A percentile compares a stretch with the other conserved stretches of the same genome.
These are phyloP conservation scores for Quercus ilex DNA, from an alignment of 306 rosid species.

Conservation along the genomic window DNA sequence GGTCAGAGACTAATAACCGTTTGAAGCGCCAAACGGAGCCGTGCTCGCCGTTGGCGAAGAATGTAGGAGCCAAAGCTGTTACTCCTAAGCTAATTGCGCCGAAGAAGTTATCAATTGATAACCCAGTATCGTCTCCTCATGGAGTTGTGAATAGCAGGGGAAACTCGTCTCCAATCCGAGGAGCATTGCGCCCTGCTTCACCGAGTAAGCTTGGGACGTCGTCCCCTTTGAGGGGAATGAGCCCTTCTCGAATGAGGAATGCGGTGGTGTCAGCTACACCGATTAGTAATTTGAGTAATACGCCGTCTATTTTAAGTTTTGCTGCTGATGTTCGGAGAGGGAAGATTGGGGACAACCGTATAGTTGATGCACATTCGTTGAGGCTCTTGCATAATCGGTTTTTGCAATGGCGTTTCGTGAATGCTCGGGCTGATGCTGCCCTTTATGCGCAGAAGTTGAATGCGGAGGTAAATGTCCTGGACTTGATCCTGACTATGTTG, in stretches of 20 bases:
- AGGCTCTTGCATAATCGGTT: slow-evolving; percentile 77
- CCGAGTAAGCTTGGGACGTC: slow-evolving; percentile 54
- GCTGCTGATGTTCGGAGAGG: slow-evolving; percentile 63
- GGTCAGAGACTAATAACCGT: slow-evolving; percentile 61
- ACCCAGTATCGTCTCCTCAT: slow-evolving; percentile 58
- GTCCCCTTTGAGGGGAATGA: slow-evolving; percentile 65
- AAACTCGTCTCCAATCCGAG: slow-evolving; percentile 60
- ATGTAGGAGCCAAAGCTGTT: slow-evolving; percentile 33
- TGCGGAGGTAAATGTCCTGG: slow-evolving; percentile 65
- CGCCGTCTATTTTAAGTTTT: slow-evolving; percentile 67
- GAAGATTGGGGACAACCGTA: slow-evolving; percentile 60
- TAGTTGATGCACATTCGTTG: slow-evolving; percentile 62
- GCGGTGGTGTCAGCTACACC: slow-evolving; percentile 35
- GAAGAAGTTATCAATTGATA: slow-evolving; percentile 42
- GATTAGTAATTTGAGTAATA: slow-evolving; percentile 36
- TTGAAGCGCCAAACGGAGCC: slow-evolving; percentile 50
- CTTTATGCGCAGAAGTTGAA: slow-evolving; percentile 60
- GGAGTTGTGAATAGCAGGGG: slow-evolving; percentile 50
- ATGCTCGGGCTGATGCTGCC: slow-evolving; percentile 68
- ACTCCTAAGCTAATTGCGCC: slow-evolving; percentile 40
- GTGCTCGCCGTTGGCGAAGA: slow-evolving; percentile 37
- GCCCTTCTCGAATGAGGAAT: slow-evolving; percentile 65
- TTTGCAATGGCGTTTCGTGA: slow-evolving; percentile 84
- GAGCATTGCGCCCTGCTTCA: slow-evolving; percentile 57
- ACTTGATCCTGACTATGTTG: background rate